These are phyloP conservation scores for Penicillium nucicola DNA, from an alignment of 495 filamentous ascomycete species.

Conservation along the genomic window DNA sequence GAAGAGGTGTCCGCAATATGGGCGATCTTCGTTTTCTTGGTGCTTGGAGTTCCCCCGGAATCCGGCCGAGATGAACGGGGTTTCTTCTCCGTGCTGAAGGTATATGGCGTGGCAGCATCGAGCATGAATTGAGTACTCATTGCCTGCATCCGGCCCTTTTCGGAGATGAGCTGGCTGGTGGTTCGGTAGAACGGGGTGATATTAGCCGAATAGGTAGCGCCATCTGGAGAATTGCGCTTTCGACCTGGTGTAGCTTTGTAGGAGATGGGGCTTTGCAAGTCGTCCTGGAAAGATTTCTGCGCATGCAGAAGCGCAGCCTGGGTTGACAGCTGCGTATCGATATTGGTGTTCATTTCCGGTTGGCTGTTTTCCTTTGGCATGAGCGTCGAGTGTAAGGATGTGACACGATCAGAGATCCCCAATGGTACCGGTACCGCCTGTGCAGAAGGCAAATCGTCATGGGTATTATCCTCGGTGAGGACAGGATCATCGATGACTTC, in stretches of 20 bases:
- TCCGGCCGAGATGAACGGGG: constrained; percentile 7
- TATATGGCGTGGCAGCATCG: constrained; percentile 47
- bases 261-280: constrained; percentile 33
- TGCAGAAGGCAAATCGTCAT: constrained; percentile 39
- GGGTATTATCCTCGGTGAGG: constrained; percentile 21
- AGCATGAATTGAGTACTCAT: constrained; percentile 52
- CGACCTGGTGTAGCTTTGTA: constrained; percentile 12
- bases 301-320: constrained; percentile 48
- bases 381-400: constrained; percentile 39
- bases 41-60: constrained; percentile 6
- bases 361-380: constrained; percentile 23
- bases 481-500: not conserved
- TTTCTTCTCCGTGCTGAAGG: constrained; percentile 44
- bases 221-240: constrained; percentile 5
- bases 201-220: constrained; percentile 19
- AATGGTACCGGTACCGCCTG: constrained; percentile 28
- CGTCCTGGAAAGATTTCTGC: constrained; percentile 46
- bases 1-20: not conserved
- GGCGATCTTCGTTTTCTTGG: constrained; percentile 12
- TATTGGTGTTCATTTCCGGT: constrained; percentile 14
- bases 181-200: constrained; percentile 35
- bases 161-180: no score
- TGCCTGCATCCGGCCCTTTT: constrained; percentile 21
- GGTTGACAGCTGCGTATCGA: constrained; percentile 43
- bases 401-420: constrained; percentile 28